phyloP scores from a whole-genome alignment of 2,329 filamentous ascomycete genomes.

The Nothomitra cinnamomea region DNA sequence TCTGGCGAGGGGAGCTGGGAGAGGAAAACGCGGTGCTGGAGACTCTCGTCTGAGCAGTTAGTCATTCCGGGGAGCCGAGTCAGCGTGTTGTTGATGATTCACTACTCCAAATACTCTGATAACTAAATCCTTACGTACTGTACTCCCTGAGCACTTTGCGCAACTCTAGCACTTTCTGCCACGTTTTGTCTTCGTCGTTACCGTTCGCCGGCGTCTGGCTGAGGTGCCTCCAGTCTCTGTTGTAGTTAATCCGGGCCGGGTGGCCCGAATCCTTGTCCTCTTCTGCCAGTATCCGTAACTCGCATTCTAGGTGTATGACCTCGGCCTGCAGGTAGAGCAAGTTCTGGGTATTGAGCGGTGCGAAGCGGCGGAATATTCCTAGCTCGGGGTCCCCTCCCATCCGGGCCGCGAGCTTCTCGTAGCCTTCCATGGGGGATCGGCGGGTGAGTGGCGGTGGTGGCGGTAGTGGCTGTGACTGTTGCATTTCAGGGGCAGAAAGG shows the following conservation, averaged over 20 bases:
- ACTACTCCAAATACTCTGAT: no score
- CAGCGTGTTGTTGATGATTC: no score
- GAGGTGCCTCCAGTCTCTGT: not conserved
- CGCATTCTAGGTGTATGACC: constrained; percentile 4
- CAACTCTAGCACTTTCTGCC: not conserved
- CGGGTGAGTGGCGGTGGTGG: no score
- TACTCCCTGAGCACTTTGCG: not conserved
- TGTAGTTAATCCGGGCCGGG: no score
- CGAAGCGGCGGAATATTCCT: constrained; percentile 9
- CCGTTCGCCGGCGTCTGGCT: not conserved
- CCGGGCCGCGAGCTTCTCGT: constrained; percentile 6
- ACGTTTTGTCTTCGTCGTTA: no score
- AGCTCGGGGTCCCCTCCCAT: constrained; percentile 7
- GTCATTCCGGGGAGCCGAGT: no score
- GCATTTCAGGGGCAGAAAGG: no score
- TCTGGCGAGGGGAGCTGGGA: not conserved
- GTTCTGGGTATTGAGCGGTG: constrained; percentile 7
- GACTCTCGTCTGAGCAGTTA: not conserved
- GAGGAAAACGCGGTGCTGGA: not conserved
- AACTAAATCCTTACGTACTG: not conserved
- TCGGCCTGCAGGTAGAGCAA: constrained; percentile 10
- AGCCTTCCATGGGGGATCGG: constrained; percentile 7
- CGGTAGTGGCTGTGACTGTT: no score
- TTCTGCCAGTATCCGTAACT: not conserved
- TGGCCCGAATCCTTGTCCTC: not conserved